Percentiles rank a stretch among this genome's conserved stretches.
These are phyloP conservation scores for Platismatia glauca DNA, from an alignment of 495 filamentous ascomycete genomes.

Conservation along the genomic window DNA sequence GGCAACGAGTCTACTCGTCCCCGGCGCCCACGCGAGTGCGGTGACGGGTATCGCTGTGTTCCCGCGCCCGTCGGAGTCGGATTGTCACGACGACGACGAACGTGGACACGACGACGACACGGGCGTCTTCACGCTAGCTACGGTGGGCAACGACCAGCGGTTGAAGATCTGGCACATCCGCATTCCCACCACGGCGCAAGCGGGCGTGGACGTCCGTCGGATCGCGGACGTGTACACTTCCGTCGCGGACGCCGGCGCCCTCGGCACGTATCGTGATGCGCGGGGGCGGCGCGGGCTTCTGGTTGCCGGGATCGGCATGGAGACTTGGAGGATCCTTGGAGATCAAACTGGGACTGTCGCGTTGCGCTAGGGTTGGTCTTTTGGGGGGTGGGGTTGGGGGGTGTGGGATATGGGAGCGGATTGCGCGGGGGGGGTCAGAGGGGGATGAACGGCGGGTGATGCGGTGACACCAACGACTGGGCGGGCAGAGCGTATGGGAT, in stretches of 20 bases:
- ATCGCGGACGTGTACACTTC: slow-evolving; percentile 5
- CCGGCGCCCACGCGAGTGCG: slow-evolving; percentile 70
- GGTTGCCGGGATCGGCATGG: slow-evolving; percentile 16
- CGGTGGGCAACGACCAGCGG: slow-evolving; percentile 71
- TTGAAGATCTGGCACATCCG: slow-evolving; percentile 60
- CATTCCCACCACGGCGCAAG: slow-evolving; percentile 28
- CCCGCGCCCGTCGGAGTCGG: too few relatives aligned
- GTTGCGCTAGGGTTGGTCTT: not conserved
- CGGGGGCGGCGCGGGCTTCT: not conserved
- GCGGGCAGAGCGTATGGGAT: too few relatives aligned
- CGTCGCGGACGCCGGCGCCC: slow-evolving; percentile 15
- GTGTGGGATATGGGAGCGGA: too few relatives aligned
- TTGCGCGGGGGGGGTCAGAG: not conserved
- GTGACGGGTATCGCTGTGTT: slow-evolving; percentile 63
- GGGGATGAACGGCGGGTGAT: too few relatives aligned
- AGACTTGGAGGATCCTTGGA: slow-evolving; percentile 11
- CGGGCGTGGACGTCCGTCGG: slow-evolving; percentile 25
- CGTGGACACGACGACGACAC: not conserved
- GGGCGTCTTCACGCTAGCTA: slow-evolving; percentile 45
- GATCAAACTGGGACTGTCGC: not conserved
- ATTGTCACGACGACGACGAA: too few relatives aligned
- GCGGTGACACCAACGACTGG: too few relatives aligned
- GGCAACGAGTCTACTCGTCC: slow-evolving; percentile 42
- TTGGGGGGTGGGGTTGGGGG: too few relatives aligned
- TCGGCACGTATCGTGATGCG: slow-evolving; percentile 3